A percentile compares a stretch with the other conserved stretches of the same genome.
These are phyloP conservation scores for Suillus spraguei DNA, from an alignment of 768 basidiomycete species.

Conservation along the genomic window DNA sequence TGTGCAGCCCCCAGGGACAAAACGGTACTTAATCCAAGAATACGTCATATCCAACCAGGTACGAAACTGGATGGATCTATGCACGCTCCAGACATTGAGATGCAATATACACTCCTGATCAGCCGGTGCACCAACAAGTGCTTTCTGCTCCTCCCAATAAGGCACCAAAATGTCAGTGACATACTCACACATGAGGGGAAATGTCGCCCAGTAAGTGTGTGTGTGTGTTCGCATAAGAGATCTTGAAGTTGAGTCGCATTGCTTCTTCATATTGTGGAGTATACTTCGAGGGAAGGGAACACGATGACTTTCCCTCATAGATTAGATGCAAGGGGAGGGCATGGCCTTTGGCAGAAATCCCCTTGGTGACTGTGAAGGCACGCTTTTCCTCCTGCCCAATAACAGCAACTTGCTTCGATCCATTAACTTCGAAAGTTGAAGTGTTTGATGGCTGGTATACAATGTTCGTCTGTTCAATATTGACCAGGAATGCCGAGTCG, in stretches of 20 bases:
- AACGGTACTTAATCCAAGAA: background rate
- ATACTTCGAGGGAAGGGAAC: background rate
- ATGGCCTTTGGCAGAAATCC: background rate
- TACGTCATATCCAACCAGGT: background rate
- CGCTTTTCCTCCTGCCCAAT: background rate
- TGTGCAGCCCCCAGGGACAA: background rate
- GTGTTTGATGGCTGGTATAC: background rate
- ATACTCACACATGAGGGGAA: background rate
- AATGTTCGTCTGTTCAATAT: background rate
- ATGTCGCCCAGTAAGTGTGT: background rate
- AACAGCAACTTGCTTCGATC: background rate
- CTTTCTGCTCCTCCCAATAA: background rate
- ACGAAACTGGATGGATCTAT: background rate
- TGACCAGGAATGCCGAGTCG: background rate
- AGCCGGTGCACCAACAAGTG: background rate
- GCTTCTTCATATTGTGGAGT: background rate
- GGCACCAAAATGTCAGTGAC: background rate
- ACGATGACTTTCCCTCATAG: background rate
- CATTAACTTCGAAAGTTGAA: background rate
- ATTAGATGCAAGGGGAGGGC: background rate
- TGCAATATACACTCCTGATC: background rate
- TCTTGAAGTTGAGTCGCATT: background rate
- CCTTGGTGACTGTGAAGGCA: background rate
- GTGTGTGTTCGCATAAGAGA: background rate
- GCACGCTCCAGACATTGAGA: background rate